Evolutionary conservation across 371 early-diverging fungal genomes (phyloP).

Genomic region (Mortierella polycephala): DNA sequence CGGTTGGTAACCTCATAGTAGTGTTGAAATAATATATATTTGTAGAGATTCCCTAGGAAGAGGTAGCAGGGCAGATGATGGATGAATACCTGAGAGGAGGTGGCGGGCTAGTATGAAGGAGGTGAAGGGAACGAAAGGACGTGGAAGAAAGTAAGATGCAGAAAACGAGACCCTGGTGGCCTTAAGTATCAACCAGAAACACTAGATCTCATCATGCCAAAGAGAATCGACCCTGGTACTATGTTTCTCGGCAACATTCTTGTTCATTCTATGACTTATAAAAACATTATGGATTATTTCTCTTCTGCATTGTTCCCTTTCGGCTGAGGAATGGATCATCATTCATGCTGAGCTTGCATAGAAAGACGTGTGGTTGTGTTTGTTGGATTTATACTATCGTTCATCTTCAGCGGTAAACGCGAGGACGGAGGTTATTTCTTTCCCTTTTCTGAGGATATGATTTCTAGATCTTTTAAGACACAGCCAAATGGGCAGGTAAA

Average conservation of each 20-base stretch:
- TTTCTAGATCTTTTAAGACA: too few species aligned
- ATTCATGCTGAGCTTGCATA: slow-evolving; percentile 22
- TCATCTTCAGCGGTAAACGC: too few species aligned
- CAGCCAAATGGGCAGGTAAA: too few species aligned
- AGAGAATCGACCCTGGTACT: slow-evolving; percentile 1
- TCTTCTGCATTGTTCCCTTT: background rate
- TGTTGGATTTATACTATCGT: too few species aligned
- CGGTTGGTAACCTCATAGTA: slow-evolving; percentile 30
- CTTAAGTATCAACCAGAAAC: background rate
- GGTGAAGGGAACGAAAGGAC: background rate
- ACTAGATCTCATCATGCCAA: background rate
- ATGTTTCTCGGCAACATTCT: slow-evolving; percentile 2
- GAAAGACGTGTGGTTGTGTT: too few species aligned
- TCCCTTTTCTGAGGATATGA: too few species aligned
- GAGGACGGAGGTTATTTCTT: too few species aligned
- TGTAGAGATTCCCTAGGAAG: background rate
- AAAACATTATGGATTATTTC: too few species aligned
- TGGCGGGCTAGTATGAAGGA: background rate
- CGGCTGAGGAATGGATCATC: slow-evolving; percentile 29
- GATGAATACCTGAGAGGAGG: background rate
- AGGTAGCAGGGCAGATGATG: background rate
- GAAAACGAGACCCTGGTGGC: background rate
- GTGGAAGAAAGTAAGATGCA: background rate
- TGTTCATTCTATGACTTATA: background rate
- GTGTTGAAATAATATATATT: background rate